phyloP scores from a whole-genome alignment of 1,284 basidiomycete genomes.

The Trichosporon coremiiforme region DNA sequence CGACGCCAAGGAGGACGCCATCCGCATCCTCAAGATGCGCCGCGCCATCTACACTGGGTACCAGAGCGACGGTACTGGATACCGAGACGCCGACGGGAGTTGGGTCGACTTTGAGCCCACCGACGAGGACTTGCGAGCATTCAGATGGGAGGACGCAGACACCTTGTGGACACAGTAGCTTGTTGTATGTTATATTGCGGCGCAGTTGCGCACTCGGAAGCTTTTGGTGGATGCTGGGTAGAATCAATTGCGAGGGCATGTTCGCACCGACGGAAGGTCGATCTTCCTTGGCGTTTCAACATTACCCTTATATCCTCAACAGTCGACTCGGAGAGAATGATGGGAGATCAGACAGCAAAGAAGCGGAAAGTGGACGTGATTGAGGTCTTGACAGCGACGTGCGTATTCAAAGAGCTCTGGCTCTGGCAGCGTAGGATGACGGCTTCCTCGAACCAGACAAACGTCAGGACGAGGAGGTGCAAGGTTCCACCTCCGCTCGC shows the following conservation, averaged over 20 bases:
- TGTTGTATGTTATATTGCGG: conserved; percentile 6
- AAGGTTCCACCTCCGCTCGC: not conserved
- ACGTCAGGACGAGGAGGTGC: not conserved
- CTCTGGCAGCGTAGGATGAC: not conserved
- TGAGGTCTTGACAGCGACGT: not conserved
- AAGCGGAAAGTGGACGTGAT: conserved; percentile 7
- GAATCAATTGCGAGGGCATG: too few species aligned
- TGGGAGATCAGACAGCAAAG: not conserved
- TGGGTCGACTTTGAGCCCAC: not conserved
- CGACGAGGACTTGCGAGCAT: not conserved
- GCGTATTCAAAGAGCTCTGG: not conserved
- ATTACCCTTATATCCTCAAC: not conserved
- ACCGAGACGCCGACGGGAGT: not conserved
- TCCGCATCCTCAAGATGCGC: conserved; percentile 4
- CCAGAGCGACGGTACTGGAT: not conserved
- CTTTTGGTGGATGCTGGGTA: not conserved
- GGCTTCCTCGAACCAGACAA: not conserved
- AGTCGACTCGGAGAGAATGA: not conserved
- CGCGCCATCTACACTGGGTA: not conserved
- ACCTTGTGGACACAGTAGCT: conserved; percentile 1
- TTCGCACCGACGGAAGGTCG: too few species aligned
- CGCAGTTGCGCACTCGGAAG: not conserved
- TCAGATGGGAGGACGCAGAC: not conserved
- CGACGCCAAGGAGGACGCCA: conserved; percentile 1
- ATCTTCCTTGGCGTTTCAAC: not conserved